These are phyloP conservation scores for Phialocephala sp. DNA, from an alignment of 2,329 filamentous ascomycete genomes.

Conservation along the genomic window DNA sequence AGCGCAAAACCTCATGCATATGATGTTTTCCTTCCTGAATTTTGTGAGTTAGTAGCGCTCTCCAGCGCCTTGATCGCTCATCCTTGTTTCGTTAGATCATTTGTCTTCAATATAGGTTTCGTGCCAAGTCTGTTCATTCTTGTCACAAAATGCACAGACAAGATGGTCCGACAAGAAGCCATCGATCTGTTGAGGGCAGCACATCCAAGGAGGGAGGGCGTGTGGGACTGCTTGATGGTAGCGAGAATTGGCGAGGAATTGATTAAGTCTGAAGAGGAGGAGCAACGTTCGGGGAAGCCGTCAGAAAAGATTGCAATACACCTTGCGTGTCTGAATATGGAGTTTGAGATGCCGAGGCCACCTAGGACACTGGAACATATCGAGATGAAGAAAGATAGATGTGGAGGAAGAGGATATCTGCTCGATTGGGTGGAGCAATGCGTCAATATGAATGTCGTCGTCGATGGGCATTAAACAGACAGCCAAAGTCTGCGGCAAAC, in stretches of 20 bases:
- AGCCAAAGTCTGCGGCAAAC: background rate
- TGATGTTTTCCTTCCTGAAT: constrained; percentile 22
- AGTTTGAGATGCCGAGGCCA: constrained; percentile 10
- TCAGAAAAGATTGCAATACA: constrained; percentile 10
- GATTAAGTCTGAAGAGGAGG: constrained; percentile 10
- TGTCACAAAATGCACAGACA: constrained; percentile 26
- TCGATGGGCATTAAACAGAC: background rate
- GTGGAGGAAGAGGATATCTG: constrained; percentile 7
- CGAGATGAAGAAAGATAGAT: background rate
- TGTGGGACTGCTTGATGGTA: constrained; percentile 30
- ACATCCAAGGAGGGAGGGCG: constrained; percentile 29
- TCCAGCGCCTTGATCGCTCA: constrained; percentile 8
- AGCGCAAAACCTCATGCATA: constrained; percentile 5
- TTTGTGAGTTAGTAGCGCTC: constrained; percentile 16
- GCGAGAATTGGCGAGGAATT: constrained; percentile 21
- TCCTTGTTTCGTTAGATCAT: constrained; percentile 19
- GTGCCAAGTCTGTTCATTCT: constrained; percentile 27
- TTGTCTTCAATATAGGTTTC: constrained; percentile 32
- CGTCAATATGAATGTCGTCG: constrained; percentile 5
- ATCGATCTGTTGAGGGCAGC: constrained; percentile 26
- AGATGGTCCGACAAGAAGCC: constrained; percentile 24
- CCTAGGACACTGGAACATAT: background rate
- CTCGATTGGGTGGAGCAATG: constrained; percentile 17
- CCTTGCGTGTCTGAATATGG: constrained; percentile 13
- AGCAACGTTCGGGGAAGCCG: background rate